These are phyloP conservation scores for Rhizopus sp. DNA, from an alignment of 371 early-diverging fungal species.

Conservation along the genomic window DNA sequence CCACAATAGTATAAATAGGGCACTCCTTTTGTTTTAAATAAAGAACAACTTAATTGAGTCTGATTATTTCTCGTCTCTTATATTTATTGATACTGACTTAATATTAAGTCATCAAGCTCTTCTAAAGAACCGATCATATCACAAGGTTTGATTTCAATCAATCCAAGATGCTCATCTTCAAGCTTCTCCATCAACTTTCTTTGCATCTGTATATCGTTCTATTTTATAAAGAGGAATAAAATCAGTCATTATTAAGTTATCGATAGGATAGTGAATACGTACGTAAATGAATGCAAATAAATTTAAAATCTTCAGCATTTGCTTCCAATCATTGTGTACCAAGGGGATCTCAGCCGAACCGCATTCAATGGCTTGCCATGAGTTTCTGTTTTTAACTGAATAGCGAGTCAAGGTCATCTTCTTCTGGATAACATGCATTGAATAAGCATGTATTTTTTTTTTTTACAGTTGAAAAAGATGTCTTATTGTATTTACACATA, in stretches of 20 bases:
- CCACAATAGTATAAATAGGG: too few species aligned
- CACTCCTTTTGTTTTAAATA: too few species aligned
- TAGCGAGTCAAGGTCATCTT: slow-evolving; percentile 3
- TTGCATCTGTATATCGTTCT: slow-evolving; percentile 4
- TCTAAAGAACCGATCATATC: slow-evolving; percentile 1
- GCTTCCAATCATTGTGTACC: slow-evolving; percentile 1
- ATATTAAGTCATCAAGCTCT: too few species aligned
- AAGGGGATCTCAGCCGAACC: slow-evolving; percentile 8
- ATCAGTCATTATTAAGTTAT: slow-evolving; percentile 5
- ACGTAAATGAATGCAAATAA: slow-evolving; percentile 7
- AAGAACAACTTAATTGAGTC: too few species aligned
- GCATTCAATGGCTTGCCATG: slow-evolving; percentile 7
- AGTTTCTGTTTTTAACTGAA: slow-evolving; percentile 1
- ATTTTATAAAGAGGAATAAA: slow-evolving; percentile 3
- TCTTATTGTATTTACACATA: slow-evolving; percentile 3
- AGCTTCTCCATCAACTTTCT: slow-evolving; percentile 5
- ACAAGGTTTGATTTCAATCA: not conserved
- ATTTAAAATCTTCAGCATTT: slow-evolving; percentile 6
- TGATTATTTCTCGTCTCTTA: too few species aligned
- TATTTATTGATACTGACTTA: too few species aligned
- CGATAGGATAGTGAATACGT: slow-evolving; percentile 2
- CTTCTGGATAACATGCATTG: slow-evolving; percentile 2
- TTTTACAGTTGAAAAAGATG: slow-evolving; percentile 1
- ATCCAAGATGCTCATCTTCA: slow-evolving; percentile 3
- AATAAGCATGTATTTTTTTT: slow-evolving; percentile 4